Percentiles rank a stretch among this genome's conserved stretches.
Evolutionary conservation across 441 rosid species (phyloP).

Genomic region (Manihot esculenta): DNA sequence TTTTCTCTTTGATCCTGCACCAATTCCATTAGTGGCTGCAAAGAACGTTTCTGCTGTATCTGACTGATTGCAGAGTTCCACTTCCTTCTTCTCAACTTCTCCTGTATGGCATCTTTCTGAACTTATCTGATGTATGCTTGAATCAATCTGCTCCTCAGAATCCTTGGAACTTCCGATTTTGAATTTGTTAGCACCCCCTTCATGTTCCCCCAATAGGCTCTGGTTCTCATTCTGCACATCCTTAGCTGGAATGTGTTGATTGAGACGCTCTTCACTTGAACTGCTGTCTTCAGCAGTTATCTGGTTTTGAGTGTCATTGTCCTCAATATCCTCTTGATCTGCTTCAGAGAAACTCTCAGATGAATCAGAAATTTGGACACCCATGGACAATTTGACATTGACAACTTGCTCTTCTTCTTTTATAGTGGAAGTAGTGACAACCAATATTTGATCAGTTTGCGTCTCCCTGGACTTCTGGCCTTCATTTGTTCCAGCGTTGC

Average conservation of each 20-base stretch:
- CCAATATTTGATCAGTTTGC: no score
- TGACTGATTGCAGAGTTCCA: conserved; percentile 17
- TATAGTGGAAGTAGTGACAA: no score
- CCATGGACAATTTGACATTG: conserved; percentile 3
- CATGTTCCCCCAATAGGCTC: conserved; percentile 28
- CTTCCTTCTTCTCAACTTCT: conserved; percentile 35
- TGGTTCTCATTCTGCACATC: conserved; percentile 23
- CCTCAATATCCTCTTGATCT: conserved; percentile 13
- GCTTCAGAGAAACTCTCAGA: conserved; percentile 12
- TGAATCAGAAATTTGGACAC: conserved; percentile 19
- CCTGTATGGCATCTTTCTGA: conserved; percentile 12
- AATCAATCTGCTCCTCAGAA: conserved; percentile 29
- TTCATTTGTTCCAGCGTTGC: conserved; percentile 11
- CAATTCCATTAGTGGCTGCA: conserved; percentile 16
- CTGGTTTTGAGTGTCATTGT: conserved; percentile 13
- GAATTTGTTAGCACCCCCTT: conserved; percentile 20
- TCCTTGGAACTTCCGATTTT: conserved; percentile 15
- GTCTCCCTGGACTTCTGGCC: conserved; percentile 12
- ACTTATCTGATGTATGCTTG: conserved; percentile 4
- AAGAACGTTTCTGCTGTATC: conserved; percentile 25
- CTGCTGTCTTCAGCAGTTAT: conserved; percentile 12
- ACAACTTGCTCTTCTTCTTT: no score
- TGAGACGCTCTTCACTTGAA: conserved; percentile 15
- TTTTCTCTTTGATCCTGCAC: conserved; percentile 7
- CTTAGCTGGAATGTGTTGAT: conserved; percentile 17